Percentiles rank a stretch among this genome's conserved stretches.
Conservation (phyloP, 345 rosid genomes). For the Eucalyptus polyanthemos region DNA sequence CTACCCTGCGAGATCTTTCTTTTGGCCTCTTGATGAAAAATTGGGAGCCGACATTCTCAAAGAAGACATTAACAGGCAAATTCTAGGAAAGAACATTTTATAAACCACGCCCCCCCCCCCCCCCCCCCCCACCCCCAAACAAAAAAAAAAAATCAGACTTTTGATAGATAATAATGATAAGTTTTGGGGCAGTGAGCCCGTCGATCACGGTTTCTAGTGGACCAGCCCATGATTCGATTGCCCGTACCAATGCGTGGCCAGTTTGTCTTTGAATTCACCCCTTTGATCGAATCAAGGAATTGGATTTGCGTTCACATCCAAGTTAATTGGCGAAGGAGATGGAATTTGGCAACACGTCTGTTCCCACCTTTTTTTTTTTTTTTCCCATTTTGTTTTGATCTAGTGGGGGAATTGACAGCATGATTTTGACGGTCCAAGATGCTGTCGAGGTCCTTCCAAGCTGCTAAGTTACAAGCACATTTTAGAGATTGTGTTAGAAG, state of each 20-base stretch:
- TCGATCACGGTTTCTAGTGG: neutral
- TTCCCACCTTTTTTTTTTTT: neutral
- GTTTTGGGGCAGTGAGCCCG: neutral
- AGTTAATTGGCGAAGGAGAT: neutral
- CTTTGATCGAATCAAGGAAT: neutral
- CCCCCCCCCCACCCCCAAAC: too few species aligned
- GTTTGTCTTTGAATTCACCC: neutral
- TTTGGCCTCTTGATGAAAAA: neutral
- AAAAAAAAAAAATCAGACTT: neutral
- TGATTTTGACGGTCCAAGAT: neutral
- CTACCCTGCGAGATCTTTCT: neutral
- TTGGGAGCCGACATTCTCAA: neutral
- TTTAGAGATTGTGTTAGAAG: neutral
- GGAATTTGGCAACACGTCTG: neutral
- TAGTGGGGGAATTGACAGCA: neutral
- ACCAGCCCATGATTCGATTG: neutral
- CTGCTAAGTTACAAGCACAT: neutral
- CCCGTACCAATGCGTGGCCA: neutral
- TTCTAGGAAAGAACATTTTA: neutral
- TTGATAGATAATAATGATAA: too few species aligned
- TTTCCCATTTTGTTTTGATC: neutral
- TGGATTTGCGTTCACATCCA: neutral
- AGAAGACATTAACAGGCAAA: neutral
- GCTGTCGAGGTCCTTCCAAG: neutral
- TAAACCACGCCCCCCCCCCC: too few species aligned